These are phyloP conservation scores for Cystobasidium tubakii DNA, from an alignment of 768 basidiomycete species.

Conservation along the genomic window DNA sequence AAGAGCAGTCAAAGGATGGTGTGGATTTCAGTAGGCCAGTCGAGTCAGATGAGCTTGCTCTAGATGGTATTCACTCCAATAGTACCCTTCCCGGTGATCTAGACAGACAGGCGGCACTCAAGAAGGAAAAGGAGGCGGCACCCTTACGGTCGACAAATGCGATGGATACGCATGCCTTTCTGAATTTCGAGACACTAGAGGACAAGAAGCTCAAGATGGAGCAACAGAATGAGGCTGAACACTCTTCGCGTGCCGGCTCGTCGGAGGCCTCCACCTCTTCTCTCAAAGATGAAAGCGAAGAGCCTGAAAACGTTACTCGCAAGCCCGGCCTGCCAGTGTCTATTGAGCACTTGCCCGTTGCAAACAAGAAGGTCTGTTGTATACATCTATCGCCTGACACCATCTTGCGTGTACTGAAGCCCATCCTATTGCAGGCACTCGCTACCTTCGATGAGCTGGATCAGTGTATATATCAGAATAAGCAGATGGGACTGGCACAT, in stretches of 20 bases:
- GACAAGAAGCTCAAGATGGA: conserved; percentile 16
- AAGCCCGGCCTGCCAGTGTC: conserved; percentile 17
- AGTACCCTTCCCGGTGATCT: too few relatives aligned
- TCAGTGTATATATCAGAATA: conserved; percentile 79
- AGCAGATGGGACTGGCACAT: conserved; percentile 74
- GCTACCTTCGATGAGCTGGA: conserved; percentile 65
- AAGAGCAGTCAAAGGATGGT: neutral
- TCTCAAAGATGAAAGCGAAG: neutral
- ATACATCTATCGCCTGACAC: neutral
- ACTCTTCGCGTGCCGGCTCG: neutral
- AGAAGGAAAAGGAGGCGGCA: neutral
- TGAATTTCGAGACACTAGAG: conserved; percentile 21
- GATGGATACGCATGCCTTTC: conserved; percentile 14
- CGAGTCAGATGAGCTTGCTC: neutral
- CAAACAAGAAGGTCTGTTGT: neutral
- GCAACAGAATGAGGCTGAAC: neutral
- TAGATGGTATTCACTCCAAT: neutral
- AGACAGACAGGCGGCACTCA: neutral
- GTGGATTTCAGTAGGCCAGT: neutral
- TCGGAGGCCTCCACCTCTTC: neutral
- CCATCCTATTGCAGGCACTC: conserved; percentile 20
- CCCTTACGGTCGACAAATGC: neutral
- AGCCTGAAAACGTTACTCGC: neutral
- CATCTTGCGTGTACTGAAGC: neutral
- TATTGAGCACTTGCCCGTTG: conserved; percentile 23